A percentile compares a stretch with the other conserved stretches of the same genome.
Conservation (phyloP, 257 asterid species). For the Jacaranda copaia region DNA sequence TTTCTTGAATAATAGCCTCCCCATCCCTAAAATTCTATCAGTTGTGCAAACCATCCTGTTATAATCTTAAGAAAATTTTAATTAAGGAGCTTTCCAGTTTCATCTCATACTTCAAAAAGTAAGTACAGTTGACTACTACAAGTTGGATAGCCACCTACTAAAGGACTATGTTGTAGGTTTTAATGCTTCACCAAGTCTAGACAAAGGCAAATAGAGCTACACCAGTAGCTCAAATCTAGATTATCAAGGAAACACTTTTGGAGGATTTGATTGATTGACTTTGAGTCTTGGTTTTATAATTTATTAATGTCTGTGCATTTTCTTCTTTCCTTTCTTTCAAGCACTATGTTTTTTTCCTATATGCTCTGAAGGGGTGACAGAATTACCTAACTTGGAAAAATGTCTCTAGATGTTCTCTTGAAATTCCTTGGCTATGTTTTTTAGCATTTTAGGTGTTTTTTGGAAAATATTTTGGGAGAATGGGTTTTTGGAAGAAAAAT, state of each 20-base stretch:
- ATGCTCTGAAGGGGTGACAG: slow-evolving; percentile 3
- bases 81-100: neutral
- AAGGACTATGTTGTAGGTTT: slow-evolving; percentile 18
- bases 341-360: neutral
- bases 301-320: slow-evolving; percentile 12
- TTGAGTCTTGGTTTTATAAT: neutral
- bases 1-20: neutral
- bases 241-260: neutral
- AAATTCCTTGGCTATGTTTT: too few species aligned
- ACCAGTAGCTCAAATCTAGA: neutral
- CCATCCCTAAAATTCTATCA: slow-evolving; percentile 3
- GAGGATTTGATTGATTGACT: neutral
- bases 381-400: slow-evolving; percentile 5
- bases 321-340: neutral
- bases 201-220: neutral
- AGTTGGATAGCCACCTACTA: neutral
- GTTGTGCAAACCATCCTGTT: neutral
- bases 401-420: neutral
- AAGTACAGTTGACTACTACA: slow-evolving; percentile 12
- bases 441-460: too few species aligned
- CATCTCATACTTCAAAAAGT: neutral
- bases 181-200: neutral
- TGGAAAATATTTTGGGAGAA: too few species aligned
- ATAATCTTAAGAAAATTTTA: neutral
- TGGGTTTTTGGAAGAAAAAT: too few species aligned